These are phyloP conservation scores for Chlorophyllum brunneum DNA, from an alignment of 768 basidiomycete genomes.

Conservation along the genomic window DNA sequence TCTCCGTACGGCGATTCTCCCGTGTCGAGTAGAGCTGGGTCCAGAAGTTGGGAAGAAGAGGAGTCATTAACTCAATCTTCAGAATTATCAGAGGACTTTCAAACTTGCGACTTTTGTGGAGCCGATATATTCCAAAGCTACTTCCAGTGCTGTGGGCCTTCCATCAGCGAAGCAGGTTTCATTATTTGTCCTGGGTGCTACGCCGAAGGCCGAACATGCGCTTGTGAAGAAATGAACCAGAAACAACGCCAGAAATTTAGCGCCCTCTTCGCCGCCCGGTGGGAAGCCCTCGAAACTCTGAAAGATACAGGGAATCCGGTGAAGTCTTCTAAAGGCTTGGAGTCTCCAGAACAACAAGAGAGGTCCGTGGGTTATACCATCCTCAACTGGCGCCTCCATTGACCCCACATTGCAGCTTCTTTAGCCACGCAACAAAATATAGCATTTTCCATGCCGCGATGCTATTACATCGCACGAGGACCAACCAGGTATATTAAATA, in stretches of 20 bases:
- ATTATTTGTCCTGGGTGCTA: conserved; percentile 71
- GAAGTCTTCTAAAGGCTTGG: not conserved
- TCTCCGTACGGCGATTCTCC: conserved; percentile 1
- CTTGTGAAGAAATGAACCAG: conserved; percentile 57
- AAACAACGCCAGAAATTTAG: conserved; percentile 37
- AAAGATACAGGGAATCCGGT: not conserved
- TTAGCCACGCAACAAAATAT: not conserved
- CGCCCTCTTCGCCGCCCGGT: conserved; percentile 9
- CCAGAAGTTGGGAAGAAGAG: conserved; percentile 2
- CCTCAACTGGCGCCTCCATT: not conserved
- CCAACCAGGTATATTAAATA: not conserved
- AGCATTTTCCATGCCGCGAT: conserved; percentile 10
- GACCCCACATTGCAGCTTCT: not conserved
- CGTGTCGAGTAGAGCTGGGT: not conserved
- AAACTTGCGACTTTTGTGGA: conserved; percentile 75
- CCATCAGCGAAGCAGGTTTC: conserved; percentile 43
- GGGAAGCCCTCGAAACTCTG: conserved; percentile 14
- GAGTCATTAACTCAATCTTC: conserved; percentile 10
- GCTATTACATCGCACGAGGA: not conserved
- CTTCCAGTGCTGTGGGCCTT: conserved; percentile 63
- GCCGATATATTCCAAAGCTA: conserved; percentile 80
- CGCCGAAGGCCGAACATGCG: conserved; percentile 72
- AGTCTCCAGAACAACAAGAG: conserved; percentile 1
- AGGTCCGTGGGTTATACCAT: not conserved
- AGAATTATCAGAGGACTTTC: conserved; percentile 21